These are phyloP conservation scores for Xeromyces bisporus DNA, from an alignment of 495 filamentous ascomycete genomes.

Conservation along the genomic window DNA sequence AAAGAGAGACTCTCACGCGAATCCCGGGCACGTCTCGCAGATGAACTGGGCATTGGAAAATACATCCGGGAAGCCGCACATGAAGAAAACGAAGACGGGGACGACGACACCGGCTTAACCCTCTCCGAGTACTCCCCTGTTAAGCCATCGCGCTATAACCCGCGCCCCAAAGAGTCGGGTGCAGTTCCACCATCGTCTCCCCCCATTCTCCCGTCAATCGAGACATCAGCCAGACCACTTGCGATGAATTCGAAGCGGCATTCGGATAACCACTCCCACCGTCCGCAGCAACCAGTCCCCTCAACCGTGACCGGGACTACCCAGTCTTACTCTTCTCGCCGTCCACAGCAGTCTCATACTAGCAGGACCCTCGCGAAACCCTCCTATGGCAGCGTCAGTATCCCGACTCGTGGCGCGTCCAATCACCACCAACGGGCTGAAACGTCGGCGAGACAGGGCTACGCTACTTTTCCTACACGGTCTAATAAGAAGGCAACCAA, in stretches of 20 bases:
- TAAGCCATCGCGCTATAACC: slow-evolving; percentile 1
- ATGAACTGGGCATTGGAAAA: slow-evolving; percentile 14
- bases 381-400: not conserved
- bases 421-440: too few relatives aligned
- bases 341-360: slow-evolving; percentile 16
- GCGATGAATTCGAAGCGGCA: slow-evolving; percentile 8
- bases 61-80: slow-evolving; percentile 11
- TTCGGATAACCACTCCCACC: slow-evolving; percentile 6
- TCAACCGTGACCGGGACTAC: too few relatives aligned
- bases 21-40: slow-evolving; percentile 10
- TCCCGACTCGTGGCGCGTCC: not conserved
- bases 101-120: too few relatives aligned
- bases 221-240: slow-evolving; percentile 9
- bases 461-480: too few relatives aligned
- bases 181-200: slow-evolving; percentile 19
- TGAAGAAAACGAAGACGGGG: too few relatives aligned
- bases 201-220: slow-evolving; percentile 12
- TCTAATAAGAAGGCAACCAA: slow-evolving; percentile 6
- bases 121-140: too few relatives aligned
- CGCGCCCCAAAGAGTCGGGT: slow-evolving; percentile 3
- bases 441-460: too few relatives aligned
- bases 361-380: not conserved
- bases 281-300: slow-evolving; percentile 6
- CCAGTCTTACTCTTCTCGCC: too few relatives aligned
- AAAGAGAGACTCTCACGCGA: slow-evolving; percentile 14